Evolutionary conservation across 2,329 filamentous ascomycete species (phyloP).

Genomic region (Macrophomina pseudophaseolina): DNA sequence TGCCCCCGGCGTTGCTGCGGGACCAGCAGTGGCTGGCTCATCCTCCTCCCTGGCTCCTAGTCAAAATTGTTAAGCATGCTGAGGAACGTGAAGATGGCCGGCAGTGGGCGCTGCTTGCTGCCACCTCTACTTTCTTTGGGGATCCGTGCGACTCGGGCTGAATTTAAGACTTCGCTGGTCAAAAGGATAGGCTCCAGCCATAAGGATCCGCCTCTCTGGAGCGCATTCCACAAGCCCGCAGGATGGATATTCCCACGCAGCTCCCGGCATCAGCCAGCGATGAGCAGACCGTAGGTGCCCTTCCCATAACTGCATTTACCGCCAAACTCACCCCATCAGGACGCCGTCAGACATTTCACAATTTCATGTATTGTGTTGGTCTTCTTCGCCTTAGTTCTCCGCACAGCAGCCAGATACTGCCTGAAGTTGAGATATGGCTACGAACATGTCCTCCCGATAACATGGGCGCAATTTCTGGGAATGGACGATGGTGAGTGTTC

Average conservation of each 20-base stretch:
- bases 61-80: not conserved
- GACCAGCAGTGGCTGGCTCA: not conserved
- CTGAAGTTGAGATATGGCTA: slow-evolving; percentile 26
- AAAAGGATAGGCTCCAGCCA: not conserved
- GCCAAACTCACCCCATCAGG: not conserved
- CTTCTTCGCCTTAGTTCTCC: slow-evolving; percentile 27
- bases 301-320: not conserved
- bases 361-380: slow-evolving; percentile 28
- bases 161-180: not conserved
- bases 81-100: not conserved
- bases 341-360: slow-evolving; percentile 10
- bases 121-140: not conserved
- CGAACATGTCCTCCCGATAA: slow-evolving; percentile 12
- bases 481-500: slow-evolving; percentile 31
- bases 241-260: slow-evolving; percentile 30
- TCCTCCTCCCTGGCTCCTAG: not conserved
- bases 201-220: not conserved
- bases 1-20: not conserved
- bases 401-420: slow-evolving; percentile 31
- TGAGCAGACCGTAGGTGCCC: slow-evolving; percentile 13
- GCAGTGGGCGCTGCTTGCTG: not conserved
- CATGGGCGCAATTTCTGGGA: slow-evolving; percentile 27
- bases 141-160: not conserved
- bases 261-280: slow-evolving; percentile 29
- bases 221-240: not conserved